Evolutionary conservation across 352 stramenopile genomes (phyloP), one percentile per base, ranked within the genome.

Genomic region (Phytopythium boreale): DNA sequence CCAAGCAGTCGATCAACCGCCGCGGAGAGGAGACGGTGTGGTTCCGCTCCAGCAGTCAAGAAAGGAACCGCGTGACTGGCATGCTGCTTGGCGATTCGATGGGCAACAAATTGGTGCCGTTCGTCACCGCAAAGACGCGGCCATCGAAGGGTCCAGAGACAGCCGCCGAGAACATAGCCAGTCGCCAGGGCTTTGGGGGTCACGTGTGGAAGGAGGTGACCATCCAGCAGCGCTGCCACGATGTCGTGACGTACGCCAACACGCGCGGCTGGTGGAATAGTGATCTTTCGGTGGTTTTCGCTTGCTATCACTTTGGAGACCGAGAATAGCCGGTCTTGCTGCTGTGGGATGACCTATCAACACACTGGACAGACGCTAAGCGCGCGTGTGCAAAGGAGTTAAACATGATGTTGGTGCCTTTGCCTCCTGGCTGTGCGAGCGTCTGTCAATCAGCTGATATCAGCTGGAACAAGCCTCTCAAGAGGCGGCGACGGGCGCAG

Each of bases 341-440:
- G 22, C 1, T 72, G 6, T 72, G 56, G 56, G 67, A 67, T 26
- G 59, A 59, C 39, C 70, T 77, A 36, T 74, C 63, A 9, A 64
- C 43, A 7, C 68, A 76, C 55, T 79, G 60, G 70, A 74, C 61
- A 0, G 55, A 59, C 14, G 63, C 71, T 4, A 63, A 74, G n/a
- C 5, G 57, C 11, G 59, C 44, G 29, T 63, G 34, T 20, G 67
- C 71, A 15, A 24, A 51, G 14, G 34, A 12, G 5, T 31, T 68
- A 12, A 76, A 64, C 36, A 47, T 73, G 19, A 22, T 62, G 2
- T 34, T 75, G 11, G 58, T 67, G 27, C 1, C n/a, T 3, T 37
- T 75, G 12, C 69, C 61, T 2, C 34, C 63, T 27, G 50, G 39
- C 26, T 59, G 62, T 6, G 70, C 69, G 24, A 69, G 57, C 51